These are phyloP conservation scores for Termitomyces sp. DNA, from an alignment of 768 basidiomycete species.

Conservation along the genomic window DNA sequence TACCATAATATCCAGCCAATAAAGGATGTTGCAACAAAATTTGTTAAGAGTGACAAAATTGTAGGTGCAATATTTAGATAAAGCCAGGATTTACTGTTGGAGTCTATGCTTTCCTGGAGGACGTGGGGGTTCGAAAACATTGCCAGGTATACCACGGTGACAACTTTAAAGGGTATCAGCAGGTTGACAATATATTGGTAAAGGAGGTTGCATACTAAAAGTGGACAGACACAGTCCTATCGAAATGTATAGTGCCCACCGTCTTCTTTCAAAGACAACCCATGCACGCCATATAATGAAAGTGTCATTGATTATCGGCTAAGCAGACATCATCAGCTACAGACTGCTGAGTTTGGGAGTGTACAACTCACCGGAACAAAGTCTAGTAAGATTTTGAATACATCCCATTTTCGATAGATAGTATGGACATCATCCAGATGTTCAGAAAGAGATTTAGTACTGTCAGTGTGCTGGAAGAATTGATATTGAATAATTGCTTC, in stretches of 20 bases:
- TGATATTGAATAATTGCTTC: background rate
- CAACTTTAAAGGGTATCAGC: background rate
- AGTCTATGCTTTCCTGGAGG: background rate
- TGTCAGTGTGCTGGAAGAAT: background rate
- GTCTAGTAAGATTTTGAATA: background rate
- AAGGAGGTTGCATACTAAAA: background rate
- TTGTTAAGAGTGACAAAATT: background rate
- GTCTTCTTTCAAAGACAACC: background rate
- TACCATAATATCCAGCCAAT: background rate
- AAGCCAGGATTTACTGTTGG: background rate
- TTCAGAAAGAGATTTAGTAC: background rate
- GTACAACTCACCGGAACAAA: background rate
- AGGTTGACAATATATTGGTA: background rate
- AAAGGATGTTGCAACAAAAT: background rate
- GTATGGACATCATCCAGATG: background rate
- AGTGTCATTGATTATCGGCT: background rate
- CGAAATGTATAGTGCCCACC: background rate
- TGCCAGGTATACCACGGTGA: background rate
- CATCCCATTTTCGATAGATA: background rate
- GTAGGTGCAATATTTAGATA: background rate
- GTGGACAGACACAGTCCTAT: background rate
- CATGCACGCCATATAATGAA: background rate
- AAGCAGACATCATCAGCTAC: background rate
- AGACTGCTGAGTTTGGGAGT: too few relatives aligned
- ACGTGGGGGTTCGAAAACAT: background rate